Base-by-base conservation (phyloP, 164 flowering plant genomes). In the Amborella trichopoda region DNA sequence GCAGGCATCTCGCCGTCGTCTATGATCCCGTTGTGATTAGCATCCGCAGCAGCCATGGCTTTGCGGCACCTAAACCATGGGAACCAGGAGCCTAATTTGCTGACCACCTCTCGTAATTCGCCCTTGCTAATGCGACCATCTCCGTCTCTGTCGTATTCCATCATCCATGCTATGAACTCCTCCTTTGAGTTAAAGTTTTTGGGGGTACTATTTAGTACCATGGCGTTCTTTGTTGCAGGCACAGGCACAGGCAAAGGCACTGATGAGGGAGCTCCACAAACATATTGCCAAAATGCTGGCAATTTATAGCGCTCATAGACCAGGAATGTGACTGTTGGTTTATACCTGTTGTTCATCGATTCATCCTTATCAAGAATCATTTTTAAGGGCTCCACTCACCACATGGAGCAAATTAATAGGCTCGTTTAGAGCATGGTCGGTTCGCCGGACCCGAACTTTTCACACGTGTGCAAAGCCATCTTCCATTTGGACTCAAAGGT, bases 111-210 rank as follows among this genome's bases (percentile, higher is more conserved):
- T 0, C 54, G 58, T 16, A 62, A 62, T 32, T 62, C 66, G 14
- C 38, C 50, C 49, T 46, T 47, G 56, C 49, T 61, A 17, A 65
- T 60, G 2, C 55, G 44, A 0, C 56, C 59, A 28, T 65, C 65
- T 3, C 47, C 22, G 13, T 65, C 32, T 14, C 16, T 16, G 47
- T 65, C 65, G 27, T 52, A 60, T 22, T 46, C 39, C 52, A 39
- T 55, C 48, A 61, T 19, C 65, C 65, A 61, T 18, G 26, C 4
- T 47, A 50, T 50, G 57, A 64, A 64, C 30, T 59, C 57, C 10
- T 51, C 61, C 16, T 30, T n/a, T n/a, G n/a, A n/a, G n/a, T n/a
- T n/a, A n/a, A 10, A 32, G 36, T n/a, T 32, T n/a, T 32, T 10
- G 36, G 16, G 16, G 3, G 37, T 11, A 33, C 37, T 33, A 33